Base-by-base conservation (phyloP, 1,284 basidiomycete genomes). In the Ustilago nuda region DNA sequence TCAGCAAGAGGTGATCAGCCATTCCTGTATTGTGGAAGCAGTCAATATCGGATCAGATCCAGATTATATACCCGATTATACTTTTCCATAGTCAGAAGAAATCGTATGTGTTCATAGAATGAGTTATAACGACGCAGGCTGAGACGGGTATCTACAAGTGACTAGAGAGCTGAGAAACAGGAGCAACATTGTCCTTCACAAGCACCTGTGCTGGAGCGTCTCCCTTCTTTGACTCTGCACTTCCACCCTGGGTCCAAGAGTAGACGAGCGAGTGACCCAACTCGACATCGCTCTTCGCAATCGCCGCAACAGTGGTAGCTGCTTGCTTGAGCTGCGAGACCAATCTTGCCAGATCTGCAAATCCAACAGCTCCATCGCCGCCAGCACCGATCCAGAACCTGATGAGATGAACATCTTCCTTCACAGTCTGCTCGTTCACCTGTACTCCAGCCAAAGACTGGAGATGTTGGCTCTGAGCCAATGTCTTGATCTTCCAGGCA, bases 221-320 rank as follows among this genome's bases (percentile, higher is more conserved):
- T 32, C 13, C 48, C 27, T 50, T 67, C 43, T 67, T 66, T 15
- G 36, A 1, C 12, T 51, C 46, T 3, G 3, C 35, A 19, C 15
- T 17, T 15, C n/a, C n/a, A 15, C n/a, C 15, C 39, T 75, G 63
- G 5, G 51, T 36, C 61, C 64, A 76, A 17, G 61, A 64, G 43
- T 76, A 76, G 8, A 76, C 73, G 17, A 76, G 48, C 5, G 48
- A 55, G 46, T 76, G 73, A 9, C 61, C 68, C 8, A 68, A 13
- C 11, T 65, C 23, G 7, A 76, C 73, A 52, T 70, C 73, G 8
- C 43, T 27, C 27, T 37, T 32, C 13, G 51, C 62, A 27, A 33
- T 17, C 2, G 15, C 30, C 33, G 62, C 53, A 4, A 61, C 60
- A 5, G 27, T 55, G 3, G 17, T 53, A 17, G 70, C 56, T 2